Evolutionary conservation across 352 stramenopile genomes (phyloP).

Genomic region (Phytophthora fragariae): DNA sequence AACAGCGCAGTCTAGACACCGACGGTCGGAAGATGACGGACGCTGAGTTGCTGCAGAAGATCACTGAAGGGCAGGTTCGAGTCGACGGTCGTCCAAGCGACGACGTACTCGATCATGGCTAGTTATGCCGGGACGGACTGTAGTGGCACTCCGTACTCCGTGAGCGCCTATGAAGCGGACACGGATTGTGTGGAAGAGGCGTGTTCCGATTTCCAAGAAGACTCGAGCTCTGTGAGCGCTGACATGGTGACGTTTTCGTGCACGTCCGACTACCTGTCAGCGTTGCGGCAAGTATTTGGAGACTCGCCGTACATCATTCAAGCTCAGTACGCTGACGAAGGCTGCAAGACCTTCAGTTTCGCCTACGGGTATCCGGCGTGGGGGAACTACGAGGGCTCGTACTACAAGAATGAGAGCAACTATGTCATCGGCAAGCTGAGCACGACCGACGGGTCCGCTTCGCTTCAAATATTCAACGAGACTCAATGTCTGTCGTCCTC

Average conservation of each 20-base stretch:
- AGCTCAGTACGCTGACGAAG: slow-evolving; percentile 1
- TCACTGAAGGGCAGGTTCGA: slow-evolving; percentile 20
- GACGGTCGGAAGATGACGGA: slow-evolving; percentile 13
- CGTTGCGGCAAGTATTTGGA: slow-evolving; percentile 2
- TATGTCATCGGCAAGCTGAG: slow-evolving; percentile 24
- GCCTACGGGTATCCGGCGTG: slow-evolving; percentile 14
- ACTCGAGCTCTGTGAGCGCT: background rate
- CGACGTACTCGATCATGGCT: background rate
- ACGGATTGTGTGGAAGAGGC: background rate
- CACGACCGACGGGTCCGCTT: slow-evolving; percentile 20
- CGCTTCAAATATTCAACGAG: slow-evolving; percentile 20
- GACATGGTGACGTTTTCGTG: background rate
- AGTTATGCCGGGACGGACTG: background rate
- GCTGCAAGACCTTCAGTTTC: slow-evolving; percentile 4
- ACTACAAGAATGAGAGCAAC: slow-evolving; percentile 22
- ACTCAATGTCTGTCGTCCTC: slow-evolving; percentile 10
- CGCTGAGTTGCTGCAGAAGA: slow-evolving; percentile 22
- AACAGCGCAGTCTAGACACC: slow-evolving; percentile 27
- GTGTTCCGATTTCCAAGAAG: background rate
- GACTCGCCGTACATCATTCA: slow-evolving; percentile 25
- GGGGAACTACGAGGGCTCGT: slow-evolving; percentile 17
- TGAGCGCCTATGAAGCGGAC: background rate
- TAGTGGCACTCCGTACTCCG: background rate
- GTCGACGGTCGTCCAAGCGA: slow-evolving; percentile 7
- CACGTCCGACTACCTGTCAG: background rate